Base-by-base conservation (phyloP, 305 asterid genomes). In the Ilex paraguariensis region DNA sequence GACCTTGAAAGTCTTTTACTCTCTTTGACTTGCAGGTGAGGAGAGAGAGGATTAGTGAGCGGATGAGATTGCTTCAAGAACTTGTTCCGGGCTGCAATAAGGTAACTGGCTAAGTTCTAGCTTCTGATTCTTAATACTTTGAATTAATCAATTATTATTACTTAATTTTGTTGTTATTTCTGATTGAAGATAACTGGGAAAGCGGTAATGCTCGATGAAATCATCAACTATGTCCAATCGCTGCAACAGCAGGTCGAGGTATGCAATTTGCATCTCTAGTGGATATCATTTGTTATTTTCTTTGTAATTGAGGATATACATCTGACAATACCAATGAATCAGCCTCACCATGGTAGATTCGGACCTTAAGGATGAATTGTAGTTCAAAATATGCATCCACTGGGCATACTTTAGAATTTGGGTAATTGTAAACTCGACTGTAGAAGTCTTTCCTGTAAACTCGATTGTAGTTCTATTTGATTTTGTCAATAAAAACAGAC, bases 201-300 rank as follows among this genome's bases (percentile, higher is more conserved):
- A 76, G 98, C 98, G 7, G 87, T 89, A 84, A 91, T 91, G 97
- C 95, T 89, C 40, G 98, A 91, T 76, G 98, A 89, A 87, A 91
- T 91, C 59, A 91, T 91, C 80, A 91, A 91, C 79, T 91, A 91
- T 60, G 98, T 91, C 56, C 95, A 88, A 74, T 91, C 95, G 31
- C 87, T 91, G 67, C 95, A 91, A 60, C 94, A 84, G 60, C 95
- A 91, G 54, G 97, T 89, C 56, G 97, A 91, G 96, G 98, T 91
- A 84, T 56, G 68, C 52, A 63, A 46, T 10, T 13, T 46, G 28
- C 28, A 21, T 21, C 28, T 21, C 28, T 21, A 21, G 28, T 21
- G 28, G 28, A 21, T 21, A 21, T 1, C 28, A 21, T 21, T 21
- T 21, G 28, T 21, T 21, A 1, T 21, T 21, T 21, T 21, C 1